phyloP scores from a whole-genome alignment of 2,329 filamentous ascomycete genomes.

The Penicillium corylophilum region DNA sequence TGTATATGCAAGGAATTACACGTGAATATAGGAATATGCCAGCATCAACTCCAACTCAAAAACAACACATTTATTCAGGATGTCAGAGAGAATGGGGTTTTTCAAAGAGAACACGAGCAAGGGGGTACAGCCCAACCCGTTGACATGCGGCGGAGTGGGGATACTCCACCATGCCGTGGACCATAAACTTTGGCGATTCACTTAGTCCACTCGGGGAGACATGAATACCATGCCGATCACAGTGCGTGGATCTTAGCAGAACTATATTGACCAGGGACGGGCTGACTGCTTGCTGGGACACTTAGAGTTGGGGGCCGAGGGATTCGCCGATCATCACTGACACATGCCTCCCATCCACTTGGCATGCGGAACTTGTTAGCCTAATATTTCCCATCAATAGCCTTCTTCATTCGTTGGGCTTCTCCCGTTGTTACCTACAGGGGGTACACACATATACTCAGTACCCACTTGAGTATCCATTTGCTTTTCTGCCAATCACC shows the following conservation, averaged over 20 bases:
- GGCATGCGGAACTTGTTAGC: neutral
- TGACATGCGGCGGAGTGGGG: neutral
- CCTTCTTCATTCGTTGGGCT: neutral
- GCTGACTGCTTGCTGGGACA: neutral
- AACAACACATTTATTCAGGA: neutral
- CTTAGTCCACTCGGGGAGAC: neutral
- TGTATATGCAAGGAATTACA: neutral
- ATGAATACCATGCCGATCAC: neutral
- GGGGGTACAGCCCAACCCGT: neutral
- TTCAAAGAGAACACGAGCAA: neutral
- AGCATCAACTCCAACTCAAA: neutral
- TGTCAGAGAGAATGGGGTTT: neutral
- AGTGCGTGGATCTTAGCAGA: neutral
- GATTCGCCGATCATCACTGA: neutral
- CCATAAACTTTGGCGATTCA: neutral
- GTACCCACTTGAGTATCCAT: no score
- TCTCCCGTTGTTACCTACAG: neutral
- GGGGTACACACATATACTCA: no score
- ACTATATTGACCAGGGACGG: neutral
- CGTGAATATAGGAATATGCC: conserved; percentile 2
- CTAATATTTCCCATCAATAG: neutral
- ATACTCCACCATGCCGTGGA: neutral
- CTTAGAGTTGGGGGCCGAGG: neutral
- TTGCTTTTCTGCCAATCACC: no score
- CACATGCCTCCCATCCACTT: neutral